Percentiles rank a stretch among this genome's conserved stretches.
phyloP scores from a whole-genome alignment of 2,329 filamentous ascomycete genomes.

The Malbranchea zuffiana region DNA sequence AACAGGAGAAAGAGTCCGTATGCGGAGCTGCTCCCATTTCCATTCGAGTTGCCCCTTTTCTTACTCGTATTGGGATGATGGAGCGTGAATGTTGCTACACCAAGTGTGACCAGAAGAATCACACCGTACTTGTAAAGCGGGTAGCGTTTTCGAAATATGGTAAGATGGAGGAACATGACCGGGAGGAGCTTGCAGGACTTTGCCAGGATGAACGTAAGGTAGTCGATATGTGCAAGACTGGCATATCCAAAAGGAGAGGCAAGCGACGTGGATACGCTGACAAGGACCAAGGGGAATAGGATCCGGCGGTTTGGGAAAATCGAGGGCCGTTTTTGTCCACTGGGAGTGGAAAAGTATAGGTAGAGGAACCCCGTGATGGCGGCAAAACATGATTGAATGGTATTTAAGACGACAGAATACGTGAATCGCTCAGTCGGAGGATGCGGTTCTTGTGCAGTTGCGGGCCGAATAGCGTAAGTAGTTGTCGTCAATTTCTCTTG shows the following conservation, averaged over 20 bases:
- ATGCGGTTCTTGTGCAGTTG: conserved; percentile 34
- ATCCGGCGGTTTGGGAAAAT: conserved; percentile 71
- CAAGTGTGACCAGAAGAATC: conserved; percentile 77
- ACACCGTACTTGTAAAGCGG: conserved; percentile 95
- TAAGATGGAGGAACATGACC: conserved; percentile 93
- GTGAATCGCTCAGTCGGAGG: conserved; percentile 61
- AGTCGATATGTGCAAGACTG: conserved; percentile 85
- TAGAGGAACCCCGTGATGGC: conserved; percentile 73
- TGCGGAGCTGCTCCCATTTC: conserved; percentile 53
- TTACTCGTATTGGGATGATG: conserved; percentile 58
- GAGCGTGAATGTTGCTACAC: conserved; percentile 89
- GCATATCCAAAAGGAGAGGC: conserved; percentile 96
- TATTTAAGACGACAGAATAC: conserved; percentile 91
- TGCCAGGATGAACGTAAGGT: conserved; percentile 92
- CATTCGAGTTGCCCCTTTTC: conserved; percentile 40
- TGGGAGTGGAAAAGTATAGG: conserved; percentile 55
- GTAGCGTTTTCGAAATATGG: conserved; percentile 77
- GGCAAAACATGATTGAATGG: conserved; percentile 83
- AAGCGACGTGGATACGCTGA: conserved; percentile 77
- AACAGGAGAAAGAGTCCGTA: conserved; percentile 67
- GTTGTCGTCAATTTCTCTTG: conserved; percentile 97
- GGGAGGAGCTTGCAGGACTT: conserved; percentile 98
- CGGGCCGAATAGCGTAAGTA: conserved; percentile 54
- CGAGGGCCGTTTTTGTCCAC: conserved; percentile 33
- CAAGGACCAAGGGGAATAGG: conserved; percentile 65